Percentiles rank a stretch among this genome's conserved stretches.
phyloP scores from a whole-genome alignment of 371 early-diverging fungal genomes.

The Mortierella sp. region DNA sequence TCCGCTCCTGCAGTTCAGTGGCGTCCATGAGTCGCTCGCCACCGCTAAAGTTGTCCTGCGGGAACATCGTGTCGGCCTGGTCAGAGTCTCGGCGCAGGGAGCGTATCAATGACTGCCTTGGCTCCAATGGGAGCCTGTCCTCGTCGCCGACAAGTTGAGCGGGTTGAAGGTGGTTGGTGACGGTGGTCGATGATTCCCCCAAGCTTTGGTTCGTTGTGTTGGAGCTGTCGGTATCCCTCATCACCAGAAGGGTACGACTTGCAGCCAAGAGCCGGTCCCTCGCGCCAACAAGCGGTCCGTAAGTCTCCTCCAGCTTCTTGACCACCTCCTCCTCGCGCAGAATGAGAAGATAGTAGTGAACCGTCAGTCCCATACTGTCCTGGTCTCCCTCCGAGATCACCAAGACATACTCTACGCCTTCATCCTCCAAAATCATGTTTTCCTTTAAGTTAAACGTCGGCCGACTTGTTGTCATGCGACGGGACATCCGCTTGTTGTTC shows the following conservation, averaged over 20 bases:
- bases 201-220: neutral
- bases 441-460: slow-evolving; percentile 43
- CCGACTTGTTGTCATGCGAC: slow-evolving; percentile 43
- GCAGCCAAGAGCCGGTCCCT: slow-evolving; percentile 45
- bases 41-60: slow-evolving; percentile 2
- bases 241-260: slow-evolving; percentile 19
- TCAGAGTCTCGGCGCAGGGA: neutral
- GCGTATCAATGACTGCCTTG: neutral
- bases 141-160: slow-evolving; percentile 10
- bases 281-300: slow-evolving; percentile 51
- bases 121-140: slow-evolving; percentile 10
- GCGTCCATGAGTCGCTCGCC: slow-evolving; percentile 52
- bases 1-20: slow-evolving; percentile 48
- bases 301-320: slow-evolving; percentile 53
- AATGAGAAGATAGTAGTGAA: slow-evolving; percentile 53
- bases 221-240: slow-evolving; percentile 12
- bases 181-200: neutral
- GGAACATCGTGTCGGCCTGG: neutral
- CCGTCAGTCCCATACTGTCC: slow-evolving; percentile 47
- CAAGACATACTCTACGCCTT: slow-evolving; percentile 54
- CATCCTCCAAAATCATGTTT: slow-evolving; percentile 34
- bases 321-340: slow-evolving; percentile 53
- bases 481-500: slow-evolving; percentile 32
- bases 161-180: slow-evolving; percentile 16
- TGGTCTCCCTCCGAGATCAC: slow-evolving; percentile 51